Conservation (phyloP, 2,329 filamentous ascomycete genomes). For the Penicillium polonicum region DNA sequence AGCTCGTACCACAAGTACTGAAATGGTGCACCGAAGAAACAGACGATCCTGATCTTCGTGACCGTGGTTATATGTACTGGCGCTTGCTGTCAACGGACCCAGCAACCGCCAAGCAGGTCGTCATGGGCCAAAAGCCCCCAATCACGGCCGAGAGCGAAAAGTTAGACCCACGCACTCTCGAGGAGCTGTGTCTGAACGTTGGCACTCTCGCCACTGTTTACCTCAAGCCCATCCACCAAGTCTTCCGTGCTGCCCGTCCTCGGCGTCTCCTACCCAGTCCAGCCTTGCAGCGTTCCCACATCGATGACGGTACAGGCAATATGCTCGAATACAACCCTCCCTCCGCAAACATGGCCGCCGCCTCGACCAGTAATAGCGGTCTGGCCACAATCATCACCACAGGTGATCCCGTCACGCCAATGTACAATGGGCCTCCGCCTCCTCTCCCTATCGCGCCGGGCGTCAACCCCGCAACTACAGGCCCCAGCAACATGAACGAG, state of each 20-base stretch:
- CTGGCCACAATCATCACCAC: conserved; percentile 33
- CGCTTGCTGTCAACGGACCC: conserved; percentile 90
- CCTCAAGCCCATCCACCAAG: conserved; percentile 94
- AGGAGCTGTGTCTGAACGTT: conserved; percentile 96
- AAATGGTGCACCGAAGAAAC: conserved; percentile 99
- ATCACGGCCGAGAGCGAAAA: conserved; percentile 97
- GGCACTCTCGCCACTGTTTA: conserved; percentile 96
- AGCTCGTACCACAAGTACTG: conserved; percentile 87
- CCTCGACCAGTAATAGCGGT: conserved; percentile 29
- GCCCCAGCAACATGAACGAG: conserved; percentile 58
- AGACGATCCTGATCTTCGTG: conserved; percentile 95
- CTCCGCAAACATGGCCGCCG: conserved; percentile 30
- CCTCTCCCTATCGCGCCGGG: conserved; percentile 58
- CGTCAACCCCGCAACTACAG: conserved; percentile 73
- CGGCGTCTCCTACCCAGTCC: conserved; percentile 78
- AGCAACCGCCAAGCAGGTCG: conserved; percentile 76
- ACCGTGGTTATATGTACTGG: conserved; percentile 99
- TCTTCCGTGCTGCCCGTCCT: conserved; percentile 85
- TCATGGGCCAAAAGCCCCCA: conserved; percentile 96
- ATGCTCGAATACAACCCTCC: conserved; percentile 40
- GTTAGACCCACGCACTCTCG: conserved; percentile 82
- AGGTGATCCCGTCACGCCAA: conserved; percentile 29
- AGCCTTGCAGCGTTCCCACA: conserved; percentile 71
- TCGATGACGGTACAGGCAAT: conserved; percentile 37
- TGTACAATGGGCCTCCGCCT: conserved; percentile 25